Conservation (phyloP, 176 grass and related monocot genomes). For the Oryza longistaminata region DNA sequence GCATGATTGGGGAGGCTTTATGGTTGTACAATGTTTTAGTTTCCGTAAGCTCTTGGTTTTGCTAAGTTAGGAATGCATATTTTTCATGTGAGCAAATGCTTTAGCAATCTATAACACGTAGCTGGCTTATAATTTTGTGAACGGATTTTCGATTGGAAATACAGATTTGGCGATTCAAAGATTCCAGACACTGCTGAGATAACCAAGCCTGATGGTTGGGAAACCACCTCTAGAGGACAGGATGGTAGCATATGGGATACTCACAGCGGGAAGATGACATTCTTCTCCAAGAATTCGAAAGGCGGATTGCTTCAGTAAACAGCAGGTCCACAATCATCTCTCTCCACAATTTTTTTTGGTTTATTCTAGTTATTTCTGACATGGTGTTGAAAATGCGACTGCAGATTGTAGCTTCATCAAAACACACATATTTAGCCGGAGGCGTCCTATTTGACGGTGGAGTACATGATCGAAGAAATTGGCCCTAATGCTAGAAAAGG, state of each 20-base stretch:
- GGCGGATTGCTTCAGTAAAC: conserved; percentile 89
- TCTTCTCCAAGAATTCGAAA: conserved; percentile 97
- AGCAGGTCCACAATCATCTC: conserved; percentile 53
- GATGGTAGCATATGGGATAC: conserved; percentile 90
- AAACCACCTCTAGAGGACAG: conserved; percentile 71
- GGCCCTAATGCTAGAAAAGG: conserved; percentile 53
- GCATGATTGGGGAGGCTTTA: background rate
- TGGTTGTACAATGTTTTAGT: background rate
- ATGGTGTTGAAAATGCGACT: conserved; percentile 11
- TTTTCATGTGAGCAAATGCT: background rate
- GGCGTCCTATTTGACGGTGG: conserved; percentile 81
- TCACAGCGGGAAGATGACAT: conserved; percentile 90
- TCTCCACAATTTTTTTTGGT: background rate
- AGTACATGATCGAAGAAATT: conserved; percentile 95
- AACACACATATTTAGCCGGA: conserved; percentile 87
- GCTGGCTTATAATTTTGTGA: background rate
- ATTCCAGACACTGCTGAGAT: conserved; percentile 67
- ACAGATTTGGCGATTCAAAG: conserved; percentile 60
- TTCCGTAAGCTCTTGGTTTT: conserved; percentile 4
- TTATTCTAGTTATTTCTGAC: background rate
- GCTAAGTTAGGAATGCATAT: background rate
- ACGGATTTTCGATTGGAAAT: conserved; percentile 85
- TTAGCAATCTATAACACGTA: background rate
- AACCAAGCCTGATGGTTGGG: conserved; percentile 92
- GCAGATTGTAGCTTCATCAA: conserved; percentile 96